phyloP scores from a whole-genome alignment of 164 flowering plant species.

The Chimonanthus praecox region DNA sequence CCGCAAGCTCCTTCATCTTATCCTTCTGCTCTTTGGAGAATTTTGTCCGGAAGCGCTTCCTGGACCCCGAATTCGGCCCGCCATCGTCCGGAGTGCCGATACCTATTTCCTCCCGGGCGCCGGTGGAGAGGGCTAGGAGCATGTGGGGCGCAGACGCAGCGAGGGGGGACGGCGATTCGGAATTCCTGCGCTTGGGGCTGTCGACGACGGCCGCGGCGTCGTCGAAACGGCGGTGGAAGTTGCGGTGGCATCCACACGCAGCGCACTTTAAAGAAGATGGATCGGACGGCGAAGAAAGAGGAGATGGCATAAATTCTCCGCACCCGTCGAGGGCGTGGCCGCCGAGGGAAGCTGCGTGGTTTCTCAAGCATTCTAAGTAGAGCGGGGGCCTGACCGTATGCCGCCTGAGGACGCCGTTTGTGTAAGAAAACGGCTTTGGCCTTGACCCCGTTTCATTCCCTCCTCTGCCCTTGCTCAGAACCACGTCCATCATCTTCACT shows the following conservation, averaged over 20 bases:
- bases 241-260: slow-evolving; percentile 69
- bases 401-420: slow-evolving; percentile 40
- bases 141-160: slow-evolving; percentile 45
- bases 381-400: slow-evolving; percentile 13
- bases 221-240: slow-evolving; percentile 51
- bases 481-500: neutral
- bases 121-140: slow-evolving; percentile 46
- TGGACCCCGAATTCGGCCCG: slow-evolving; percentile 8
- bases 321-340: slow-evolving; percentile 60
- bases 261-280: slow-evolving; percentile 49
- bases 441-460: slow-evolving; percentile 14
- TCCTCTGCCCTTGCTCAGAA: neutral
- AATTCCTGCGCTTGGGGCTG: slow-evolving; percentile 14
- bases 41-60: slow-evolving; percentile 68
- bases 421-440: slow-evolving; percentile 25
- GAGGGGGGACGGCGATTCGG: slow-evolving; percentile 25
- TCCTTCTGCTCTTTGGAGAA: slow-evolving; percentile 74
- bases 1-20: slow-evolving; percentile 64
- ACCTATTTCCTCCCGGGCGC: neutral
- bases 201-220: slow-evolving; percentile 11
- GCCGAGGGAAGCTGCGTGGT: slow-evolving; percentile 50
- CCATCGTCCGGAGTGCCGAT: slow-evolving; percentile 1
- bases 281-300: slow-evolving; percentile 27
- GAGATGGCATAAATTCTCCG: slow-evolving; percentile 53
- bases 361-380: slow-evolving; percentile 54